These are phyloP conservation scores for Leptosphaerulina australis DNA, from an alignment of 2,329 filamentous ascomycete genomes.

Conservation along the genomic window DNA sequence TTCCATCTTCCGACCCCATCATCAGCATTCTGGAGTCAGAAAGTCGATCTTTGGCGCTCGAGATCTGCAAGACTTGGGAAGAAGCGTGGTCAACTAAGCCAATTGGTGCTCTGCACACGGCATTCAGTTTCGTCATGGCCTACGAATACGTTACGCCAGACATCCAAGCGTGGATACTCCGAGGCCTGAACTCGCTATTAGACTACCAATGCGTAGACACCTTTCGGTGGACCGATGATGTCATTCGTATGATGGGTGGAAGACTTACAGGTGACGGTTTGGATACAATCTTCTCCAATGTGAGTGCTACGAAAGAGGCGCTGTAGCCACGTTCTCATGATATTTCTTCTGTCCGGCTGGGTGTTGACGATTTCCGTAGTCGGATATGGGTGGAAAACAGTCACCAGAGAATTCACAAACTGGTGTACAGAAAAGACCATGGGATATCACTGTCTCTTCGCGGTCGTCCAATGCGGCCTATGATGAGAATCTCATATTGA, in stretches of 20 bases:
- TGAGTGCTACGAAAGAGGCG: constrained; percentile 19
- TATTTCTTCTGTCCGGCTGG: constrained; percentile 11
- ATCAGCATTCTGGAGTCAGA: constrained; percentile 35
- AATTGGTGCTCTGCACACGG: constrained; percentile 42
- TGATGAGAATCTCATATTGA: constrained; percentile 2
- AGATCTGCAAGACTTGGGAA: constrained; percentile 47
- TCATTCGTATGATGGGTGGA: constrained; percentile 34
- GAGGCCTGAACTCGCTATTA: constrained; percentile 35
- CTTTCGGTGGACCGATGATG: constrained; percentile 40
- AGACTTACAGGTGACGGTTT: constrained; percentile 37
- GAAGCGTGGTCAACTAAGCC: constrained; percentile 42
- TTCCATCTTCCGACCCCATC: constrained; percentile 30
- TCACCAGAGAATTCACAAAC: background rate
- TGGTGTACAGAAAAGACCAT: background rate
- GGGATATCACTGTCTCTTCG: constrained; percentile 5
- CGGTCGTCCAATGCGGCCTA: background rate
- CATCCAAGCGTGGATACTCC: constrained; percentile 38
- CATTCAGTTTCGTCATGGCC: constrained; percentile 42
- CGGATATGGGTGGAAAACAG: background rate
- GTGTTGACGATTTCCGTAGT: constrained; percentile 22
- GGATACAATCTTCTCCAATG: constrained; percentile 28
- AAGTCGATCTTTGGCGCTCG: constrained; percentile 32
- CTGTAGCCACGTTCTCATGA: constrained; percentile 18
- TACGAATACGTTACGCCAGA: constrained; percentile 37
- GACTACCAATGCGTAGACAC: constrained; percentile 33